phyloP scores from a whole-genome alignment of 1,139 yeast genomes.

The Taphrina populina region DNA sequence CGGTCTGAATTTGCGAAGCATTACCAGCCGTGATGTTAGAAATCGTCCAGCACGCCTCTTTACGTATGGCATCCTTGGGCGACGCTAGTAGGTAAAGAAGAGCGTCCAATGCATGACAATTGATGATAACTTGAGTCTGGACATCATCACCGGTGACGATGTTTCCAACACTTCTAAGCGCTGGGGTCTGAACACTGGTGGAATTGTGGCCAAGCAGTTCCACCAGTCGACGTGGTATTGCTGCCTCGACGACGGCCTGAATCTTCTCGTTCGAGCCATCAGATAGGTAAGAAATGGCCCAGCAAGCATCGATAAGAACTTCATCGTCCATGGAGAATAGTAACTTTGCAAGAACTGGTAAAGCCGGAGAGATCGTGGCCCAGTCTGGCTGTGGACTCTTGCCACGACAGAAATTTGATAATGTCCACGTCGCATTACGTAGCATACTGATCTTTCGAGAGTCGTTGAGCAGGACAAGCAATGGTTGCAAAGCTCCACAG shows the following conservation, averaged over 20 bases:
- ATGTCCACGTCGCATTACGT: constrained; percentile 97
- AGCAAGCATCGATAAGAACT: constrained; percentile 93
- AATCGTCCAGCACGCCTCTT: constrained; percentile 98
- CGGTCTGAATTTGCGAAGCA: constrained; percentile 92
- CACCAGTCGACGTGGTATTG: constrained; percentile 90
- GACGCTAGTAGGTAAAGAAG: constrained; percentile 76
- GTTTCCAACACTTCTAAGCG: constrained; percentile 94
- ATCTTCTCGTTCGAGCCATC: constrained; percentile 92
- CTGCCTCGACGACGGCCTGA: constrained; percentile 94
- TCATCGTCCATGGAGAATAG: constrained; percentile 89
- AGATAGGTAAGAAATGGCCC: constrained; percentile 94
- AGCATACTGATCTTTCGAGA: constrained; percentile 76
- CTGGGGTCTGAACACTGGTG: constrained; percentile 91
- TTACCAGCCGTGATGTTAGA: constrained; percentile 98
- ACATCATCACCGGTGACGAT: constrained; percentile 94
- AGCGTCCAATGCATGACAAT: constrained; percentile 87
- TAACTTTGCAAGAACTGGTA: constrained; percentile 88
- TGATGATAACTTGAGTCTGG: constrained; percentile 93
- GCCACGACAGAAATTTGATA: constrained; percentile 94
- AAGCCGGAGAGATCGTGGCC: constrained; percentile 75
- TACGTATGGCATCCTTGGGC: constrained; percentile 86
- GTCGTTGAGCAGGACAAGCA: constrained; percentile 71
- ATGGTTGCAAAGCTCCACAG: constrained; percentile 87
- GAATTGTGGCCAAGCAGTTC: constrained; percentile 72
- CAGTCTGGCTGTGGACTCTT: constrained; percentile 96